Evolutionary conservation across 257 asterid genomes (phyloP), one percentile per base, ranked within the genome.

Genomic region (Ocimum tenuiflorum): DNA sequence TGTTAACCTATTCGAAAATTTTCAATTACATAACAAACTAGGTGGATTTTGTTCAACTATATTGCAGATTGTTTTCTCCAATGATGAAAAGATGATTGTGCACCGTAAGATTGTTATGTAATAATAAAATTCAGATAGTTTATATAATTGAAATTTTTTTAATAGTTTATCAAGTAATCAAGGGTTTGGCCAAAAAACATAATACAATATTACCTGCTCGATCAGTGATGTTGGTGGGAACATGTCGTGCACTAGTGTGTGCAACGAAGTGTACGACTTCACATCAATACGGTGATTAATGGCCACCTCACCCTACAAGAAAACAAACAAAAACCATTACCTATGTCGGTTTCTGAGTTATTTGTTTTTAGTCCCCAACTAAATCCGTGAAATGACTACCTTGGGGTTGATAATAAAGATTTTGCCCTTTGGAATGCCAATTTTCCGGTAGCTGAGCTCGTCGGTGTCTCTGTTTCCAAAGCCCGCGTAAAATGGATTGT

Each of bases 381-480:
- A 69, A 41, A 41, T 56, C 36, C 48, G 42, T 59, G 69, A 57
- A 49, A 18, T 42, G 58, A 18, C 5, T 69, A 90, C 99, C 97
- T 94, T 94, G 14, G 99, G 99, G 74, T 94, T 94, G 68, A 94
- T 94, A 59, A 94, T 94, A 62, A 94, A 90, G 70, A 94, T 94
- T 72, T 94, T 94, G 70, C 99, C 99, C 86, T 90, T 94, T 0
- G 99, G 99, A 38, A 94, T 94, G 57, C 99, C 99, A 29, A 94
- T 94, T 82, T 85, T 90, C 60, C 99, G 84, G 76, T 94, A 94
- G 79, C 97, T 94, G 66, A 94, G 95, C 87, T 94, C 99, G 67
- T 94, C 99, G 0, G 97, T 94, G 77, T 91, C 99, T 79, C 99
- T 81, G 76, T 94, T 94, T 51, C 99, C 99, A 59, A 94, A 94